A percentile compares a stretch with the other conserved stretches of the same genome.
Conservation (phyloP, 2,329 filamentous ascomycete species). For the Calonectria multiphialidica region DNA sequence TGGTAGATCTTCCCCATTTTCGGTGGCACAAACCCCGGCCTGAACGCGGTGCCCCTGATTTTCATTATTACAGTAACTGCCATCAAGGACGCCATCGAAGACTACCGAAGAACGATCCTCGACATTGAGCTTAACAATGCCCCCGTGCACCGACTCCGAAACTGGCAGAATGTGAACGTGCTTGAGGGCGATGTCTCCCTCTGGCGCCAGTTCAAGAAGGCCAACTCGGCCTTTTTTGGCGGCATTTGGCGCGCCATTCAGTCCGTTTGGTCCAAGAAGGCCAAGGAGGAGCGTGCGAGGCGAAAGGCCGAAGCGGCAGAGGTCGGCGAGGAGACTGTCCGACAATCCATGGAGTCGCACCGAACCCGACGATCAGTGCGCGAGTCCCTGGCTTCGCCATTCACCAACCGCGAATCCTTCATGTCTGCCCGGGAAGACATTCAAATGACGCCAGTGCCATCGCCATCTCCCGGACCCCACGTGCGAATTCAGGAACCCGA, state of each 20-base stretch:
- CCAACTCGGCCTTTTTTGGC: conserved; percentile 72
- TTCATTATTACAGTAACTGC: conserved; percentile 90
- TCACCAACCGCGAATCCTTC: conserved; percentile 67
- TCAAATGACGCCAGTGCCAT: conserved; percentile 95
- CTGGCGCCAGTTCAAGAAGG: conserved; percentile 95
- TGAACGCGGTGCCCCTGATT: conserved; percentile 92
- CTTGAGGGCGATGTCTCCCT: conserved; percentile 85
- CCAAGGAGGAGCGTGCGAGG: conserved; percentile 61
- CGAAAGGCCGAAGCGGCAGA: conserved; percentile 51
- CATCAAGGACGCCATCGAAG: conserved; percentile 95
- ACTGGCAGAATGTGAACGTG: conserved; percentile 95
- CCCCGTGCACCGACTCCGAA: conserved; percentile 87
- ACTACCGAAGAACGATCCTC: conserved; percentile 90
- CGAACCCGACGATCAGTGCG: conserved; percentile 50
- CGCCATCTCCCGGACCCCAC: conserved; percentile 70
- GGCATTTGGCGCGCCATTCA: conserved; percentile 64
- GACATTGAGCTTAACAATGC: conserved; percentile 98
- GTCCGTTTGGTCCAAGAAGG: conserved; percentile 64
- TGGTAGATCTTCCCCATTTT: conserved; percentile 94
- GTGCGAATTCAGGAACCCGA: conserved; percentile 55
- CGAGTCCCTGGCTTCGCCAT: conserved; percentile 59
- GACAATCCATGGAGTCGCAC: conserved; percentile 66
- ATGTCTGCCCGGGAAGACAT: conserved; percentile 77
- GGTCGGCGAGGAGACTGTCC: conserved; percentile 62
- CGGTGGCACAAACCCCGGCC: conserved; percentile 87